Evolutionary conservation across 2,329 filamentous ascomycete species (phyloP), one percentile per base, ranked within the genome.

Genomic region (Fusarium longipes): DNA sequence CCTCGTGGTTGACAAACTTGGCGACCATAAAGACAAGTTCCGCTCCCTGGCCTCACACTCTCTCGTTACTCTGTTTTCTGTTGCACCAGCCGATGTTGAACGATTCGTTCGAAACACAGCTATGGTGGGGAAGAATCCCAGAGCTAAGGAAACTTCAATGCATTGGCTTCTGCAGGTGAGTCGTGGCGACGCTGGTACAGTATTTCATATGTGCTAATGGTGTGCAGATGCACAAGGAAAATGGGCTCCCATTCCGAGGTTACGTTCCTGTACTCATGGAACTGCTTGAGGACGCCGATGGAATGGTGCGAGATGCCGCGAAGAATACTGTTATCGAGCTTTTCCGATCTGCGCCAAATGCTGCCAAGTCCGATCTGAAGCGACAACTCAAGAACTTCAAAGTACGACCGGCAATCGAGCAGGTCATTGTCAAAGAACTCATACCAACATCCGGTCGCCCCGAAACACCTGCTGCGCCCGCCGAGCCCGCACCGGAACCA

Each of bases 331-430:
- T 97, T 47, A 91, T 97, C 61, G 92, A 96, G 67, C 85, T 98
- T 30, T 97, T 97, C 80, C 87, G 91, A 67, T 89, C 87, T 73
- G 93, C 93, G 1, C 91, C 93, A 17, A 90, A 91, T 68, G 84
- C 89, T 57, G 95, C 94, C 48, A 97, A 97, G 77, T 91, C 91
- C 3, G 94, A 97, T 74, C 82, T 98, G 32, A 96, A 96, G 81
- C 91, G 88, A 75, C 93, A 97, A 78, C 83, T 98, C 61, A 90
- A 91, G 75, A 89, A 88, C 73, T 91, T 92, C 77, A 93, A 93
- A 73, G 93, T 98, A 48, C 88, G 95, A 40, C 93, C 93, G 64
- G 91, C 93, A 15, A 97, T 97, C 73, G 91, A 92, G 65, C 87
- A 89, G 56, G 90, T 91, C 65, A 96, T 98, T 64, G 85, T 94